Base-by-base conservation (phyloP, 1,284 basidiomycete species). In the Trichosporon ovoides region DNA sequence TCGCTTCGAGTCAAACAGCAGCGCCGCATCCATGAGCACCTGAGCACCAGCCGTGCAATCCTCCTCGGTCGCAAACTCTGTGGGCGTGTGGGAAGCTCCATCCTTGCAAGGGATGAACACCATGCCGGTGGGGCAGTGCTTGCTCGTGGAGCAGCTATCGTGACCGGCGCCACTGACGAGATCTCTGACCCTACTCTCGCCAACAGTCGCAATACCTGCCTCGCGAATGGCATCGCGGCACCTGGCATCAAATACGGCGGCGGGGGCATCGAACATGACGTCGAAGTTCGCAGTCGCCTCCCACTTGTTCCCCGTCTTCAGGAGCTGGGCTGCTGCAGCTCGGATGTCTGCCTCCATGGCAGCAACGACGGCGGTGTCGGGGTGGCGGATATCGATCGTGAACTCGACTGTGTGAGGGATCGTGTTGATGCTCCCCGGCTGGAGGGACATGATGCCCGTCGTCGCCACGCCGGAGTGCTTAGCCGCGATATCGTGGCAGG, bases 41-140 rank as follows among this genome's bases (percentile, higher is more conserved):
- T 62, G 61, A 5, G 64, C 64, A 3, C 64, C 61, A 19, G 57
- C 31, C 2, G 55, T 55, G 24, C 60, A 62, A 46, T 67, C 67
- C 52, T 68, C 64, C 0, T 62, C 57, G 0, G 59, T 58, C 0
- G 68, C 58, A 46, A 60, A 71, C 48, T 71, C 69, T n/a, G 50
- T 56, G 3, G 66, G 63, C 34, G 68, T 65, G 58, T 71, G 69
- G 9, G 62, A 63, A 14, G 70, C 40, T 0, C 69, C 69, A 20
- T 65, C 68, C 16, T 62, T 55, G 56, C 68, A 70, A 6, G 65
- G 62, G 31, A 71, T 60, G 46, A 71, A 71, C 24, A 71, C 58
- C 68, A 71, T 71, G n/a, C 62, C 61, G 7, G 68, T 67, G 16
- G 69, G 69, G 37, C 65, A 65, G 34, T 53, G 54, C 36, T 55